Percentiles rank a stretch among this genome's conserved stretches.
phyloP scores from a whole-genome alignment of 805 yeast species.

The Saccharomycopsis malanga region DNA sequence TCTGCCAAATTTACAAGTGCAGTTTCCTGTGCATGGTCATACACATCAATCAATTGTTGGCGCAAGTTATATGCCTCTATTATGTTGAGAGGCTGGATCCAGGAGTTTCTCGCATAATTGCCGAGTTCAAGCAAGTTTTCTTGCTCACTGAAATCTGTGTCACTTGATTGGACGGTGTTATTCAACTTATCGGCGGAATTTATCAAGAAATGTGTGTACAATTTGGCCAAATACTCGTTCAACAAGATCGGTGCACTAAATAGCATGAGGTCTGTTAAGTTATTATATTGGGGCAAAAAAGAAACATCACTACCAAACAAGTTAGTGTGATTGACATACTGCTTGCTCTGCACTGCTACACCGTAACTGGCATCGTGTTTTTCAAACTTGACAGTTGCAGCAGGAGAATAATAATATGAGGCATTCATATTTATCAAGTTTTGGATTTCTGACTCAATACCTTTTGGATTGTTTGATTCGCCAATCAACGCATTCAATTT shows the following conservation, averaged over 20 bases:
- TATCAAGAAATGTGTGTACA: constrained; percentile 8
- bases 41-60: constrained; percentile 8
- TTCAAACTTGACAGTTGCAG: constrained; percentile 14
- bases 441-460: constrained; percentile 13
- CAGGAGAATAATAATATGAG: constrained; percentile 19
- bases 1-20: neutral
- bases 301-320: constrained; percentile 22
- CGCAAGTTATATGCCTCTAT: constrained; percentile 17
- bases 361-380: constrained; percentile 9
- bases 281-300: constrained; percentile 8
- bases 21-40: constrained; percentile 11
- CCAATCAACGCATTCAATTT: constrained; percentile 14
- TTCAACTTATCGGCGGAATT: constrained; percentile 16
- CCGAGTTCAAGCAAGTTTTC: constrained; percentile 9
- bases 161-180: neutral
- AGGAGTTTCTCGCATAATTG: constrained; percentile 16
- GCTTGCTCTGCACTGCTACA: neutral
- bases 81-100: constrained; percentile 20
- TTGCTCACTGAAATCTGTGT: neutral
- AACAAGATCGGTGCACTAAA: constrained; percentile 18
- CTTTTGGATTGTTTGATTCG: constrained; percentile 14
- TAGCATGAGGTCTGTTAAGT: neutral
- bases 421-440: constrained; percentile 8
- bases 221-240: constrained; percentile 9
- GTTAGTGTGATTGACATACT: constrained; percentile 5